Percentiles rank a stretch among this genome's conserved stretches.
phyloP scores from a whole-genome alignment of 805 yeast genomes.

The Schwanniomyces vanrijiae region DNA sequence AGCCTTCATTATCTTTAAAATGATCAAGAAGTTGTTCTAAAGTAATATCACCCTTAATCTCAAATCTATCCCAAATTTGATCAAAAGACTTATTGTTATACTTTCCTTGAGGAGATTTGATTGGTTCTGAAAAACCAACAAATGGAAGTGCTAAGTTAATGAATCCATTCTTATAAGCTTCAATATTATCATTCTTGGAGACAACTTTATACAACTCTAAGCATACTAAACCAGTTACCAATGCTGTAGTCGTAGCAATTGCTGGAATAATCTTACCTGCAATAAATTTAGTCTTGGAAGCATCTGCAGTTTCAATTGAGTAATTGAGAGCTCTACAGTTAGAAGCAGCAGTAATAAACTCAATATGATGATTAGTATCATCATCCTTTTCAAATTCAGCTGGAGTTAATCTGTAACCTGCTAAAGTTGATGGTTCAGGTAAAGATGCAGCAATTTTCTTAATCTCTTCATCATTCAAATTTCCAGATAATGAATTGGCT shows the following conservation, averaged over 20 bases:
- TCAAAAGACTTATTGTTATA: slow-evolving; percentile 81
- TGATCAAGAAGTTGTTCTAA: slow-evolving; percentile 69
- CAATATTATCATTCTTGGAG: slow-evolving; percentile 71
- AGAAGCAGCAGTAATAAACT: slow-evolving; percentile 93
- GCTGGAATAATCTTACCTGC: slow-evolving; percentile 99
- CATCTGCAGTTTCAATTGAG: slow-evolving; percentile 84
- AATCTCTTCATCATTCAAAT: slow-evolving; percentile 61
- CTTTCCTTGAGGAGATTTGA: slow-evolving; percentile 77
- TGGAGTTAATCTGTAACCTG: slow-evolving; percentile 84
- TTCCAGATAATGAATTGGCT: slow-evolving; percentile 40
- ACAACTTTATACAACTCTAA: slow-evolving; percentile 89
- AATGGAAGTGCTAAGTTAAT: slow-evolving; percentile 91
- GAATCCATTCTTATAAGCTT: slow-evolving; percentile 89
- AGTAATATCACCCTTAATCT: slow-evolving; percentile 72
- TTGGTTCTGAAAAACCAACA: slow-evolving; percentile 95
- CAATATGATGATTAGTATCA: slow-evolving; percentile 94
- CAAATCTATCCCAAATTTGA: slow-evolving; percentile 94
- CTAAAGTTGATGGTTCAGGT: slow-evolving; percentile 86
- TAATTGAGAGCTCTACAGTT: slow-evolving; percentile 94
- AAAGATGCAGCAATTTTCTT: slow-evolving; percentile 69
- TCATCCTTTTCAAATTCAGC: slow-evolving; percentile 98
- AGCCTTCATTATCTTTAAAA: slow-evolving; percentile 79
- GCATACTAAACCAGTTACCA: slow-evolving; percentile 93
- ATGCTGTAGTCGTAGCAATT: slow-evolving; percentile 97
- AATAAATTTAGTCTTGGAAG: slow-evolving; percentile 88